A percentile compares a stretch with the other conserved stretches of the same genome.
These are phyloP conservation scores for Nymphaea colorata DNA, from an alignment of 164 flowering plant species.

Conservation along the genomic window DNA sequence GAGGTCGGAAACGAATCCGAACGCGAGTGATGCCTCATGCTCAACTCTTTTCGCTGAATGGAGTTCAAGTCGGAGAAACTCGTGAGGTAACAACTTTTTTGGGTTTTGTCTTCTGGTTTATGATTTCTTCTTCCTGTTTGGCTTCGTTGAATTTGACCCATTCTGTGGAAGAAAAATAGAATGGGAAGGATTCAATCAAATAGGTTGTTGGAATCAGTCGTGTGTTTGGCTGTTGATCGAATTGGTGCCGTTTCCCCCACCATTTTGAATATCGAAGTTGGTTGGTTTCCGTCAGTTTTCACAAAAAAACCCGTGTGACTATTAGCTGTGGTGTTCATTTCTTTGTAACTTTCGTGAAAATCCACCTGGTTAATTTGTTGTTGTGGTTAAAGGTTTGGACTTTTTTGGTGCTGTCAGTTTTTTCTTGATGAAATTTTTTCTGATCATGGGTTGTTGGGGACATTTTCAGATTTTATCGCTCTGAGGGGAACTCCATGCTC, in stretches of 20 bases:
- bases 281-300: too few relatives aligned
- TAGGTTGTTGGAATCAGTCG: neutral
- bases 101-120: neutral
- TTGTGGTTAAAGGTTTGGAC: neutral
- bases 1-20: neutral
- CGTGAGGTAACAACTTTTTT: slow-evolving; percentile 31
- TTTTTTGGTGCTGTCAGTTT: neutral
- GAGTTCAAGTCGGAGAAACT: slow-evolving; percentile 43
- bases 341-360: neutral
- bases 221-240: neutral
- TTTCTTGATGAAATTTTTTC: neutral
- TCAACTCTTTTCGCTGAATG: slow-evolving; percentile 10
- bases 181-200: neutral
- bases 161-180: too few relatives aligned
- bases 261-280: too few relatives aligned
- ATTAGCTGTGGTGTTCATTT: neutral
- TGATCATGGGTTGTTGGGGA: neutral
- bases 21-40: neutral
- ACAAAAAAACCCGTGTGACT: too few relatives aligned
- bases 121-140: neutral
- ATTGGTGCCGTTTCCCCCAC: too few relatives aligned
- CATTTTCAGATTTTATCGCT: slow-evolving; percentile 44
- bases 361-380: neutral
- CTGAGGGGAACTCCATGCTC: slow-evolving; percentile 24
- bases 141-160: neutral